A percentile compares a stretch with the other conserved stretches of the same genome.
phyloP scores from a whole-genome alignment of 2,329 filamentous ascomycete species.

The Fusarium anguioides region DNA sequence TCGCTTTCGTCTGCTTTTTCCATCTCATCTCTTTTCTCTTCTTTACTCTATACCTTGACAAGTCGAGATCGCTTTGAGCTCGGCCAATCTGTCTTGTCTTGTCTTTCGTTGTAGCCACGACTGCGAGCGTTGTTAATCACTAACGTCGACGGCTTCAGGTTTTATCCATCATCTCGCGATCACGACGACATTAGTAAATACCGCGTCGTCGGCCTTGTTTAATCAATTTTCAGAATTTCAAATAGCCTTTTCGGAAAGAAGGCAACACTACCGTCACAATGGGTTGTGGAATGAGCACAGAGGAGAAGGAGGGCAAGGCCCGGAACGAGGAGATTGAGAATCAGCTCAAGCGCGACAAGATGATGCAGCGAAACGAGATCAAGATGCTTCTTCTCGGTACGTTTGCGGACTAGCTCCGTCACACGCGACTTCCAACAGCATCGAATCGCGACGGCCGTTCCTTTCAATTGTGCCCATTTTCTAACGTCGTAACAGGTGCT shows the following conservation, averaged over 20 bases:
- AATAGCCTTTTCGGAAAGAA: constrained; percentile 32
- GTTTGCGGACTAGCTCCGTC: constrained; percentile 16
- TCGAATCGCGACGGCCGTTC: neutral
- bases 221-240: constrained; percentile 16
- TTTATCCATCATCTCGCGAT: constrained; percentile 20
- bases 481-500: constrained; percentile 72
- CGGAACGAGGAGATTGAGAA: constrained; percentile 99
- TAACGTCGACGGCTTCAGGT: constrained; percentile 33
- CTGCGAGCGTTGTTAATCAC: constrained; percentile 34
- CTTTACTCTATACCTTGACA: constrained; percentile 35
- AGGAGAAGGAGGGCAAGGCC: constrained; percentile 99
- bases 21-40: constrained; percentile 40
- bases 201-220: constrained; percentile 34
- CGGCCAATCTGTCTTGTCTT: neutral
- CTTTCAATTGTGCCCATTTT: neutral
- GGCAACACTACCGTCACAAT: constrained; percentile 71
- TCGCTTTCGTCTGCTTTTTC: constrained; percentile 33
- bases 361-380: constrained; percentile 99
- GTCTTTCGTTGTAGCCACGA: constrained; percentile 37
- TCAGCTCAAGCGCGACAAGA: constrained; percentile 97
- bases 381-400: constrained; percentile 99
- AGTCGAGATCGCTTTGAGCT: constrained; percentile 24
- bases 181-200: constrained; percentile 30
- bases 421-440: neutral
- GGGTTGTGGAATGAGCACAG: constrained; percentile 99